phyloP scores from a whole-genome alignment of 1,284 basidiomycete species.

The Vanrija sp. region DNA sequence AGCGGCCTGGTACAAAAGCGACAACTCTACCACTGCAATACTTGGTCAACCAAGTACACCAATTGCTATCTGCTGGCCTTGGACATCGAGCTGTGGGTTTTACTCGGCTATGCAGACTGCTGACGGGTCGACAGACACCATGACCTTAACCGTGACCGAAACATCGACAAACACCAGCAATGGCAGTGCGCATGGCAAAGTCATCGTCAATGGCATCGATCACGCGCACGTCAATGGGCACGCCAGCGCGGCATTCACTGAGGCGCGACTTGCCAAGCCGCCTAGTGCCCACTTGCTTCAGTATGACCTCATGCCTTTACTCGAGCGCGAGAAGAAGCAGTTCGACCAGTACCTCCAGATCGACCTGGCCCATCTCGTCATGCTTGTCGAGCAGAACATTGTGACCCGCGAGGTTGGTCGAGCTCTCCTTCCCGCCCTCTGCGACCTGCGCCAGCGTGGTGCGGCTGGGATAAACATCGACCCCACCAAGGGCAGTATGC shows the following conservation, averaged over 20 bases:
- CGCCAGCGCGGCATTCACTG: neutral
- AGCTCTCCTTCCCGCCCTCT: conserved; percentile 6
- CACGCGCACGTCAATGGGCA: too few relatives aligned
- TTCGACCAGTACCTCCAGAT: conserved; percentile 7
- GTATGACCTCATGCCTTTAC: neutral
- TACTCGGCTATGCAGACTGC: too few relatives aligned
- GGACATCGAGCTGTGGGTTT: too few relatives aligned
- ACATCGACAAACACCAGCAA: too few relatives aligned
- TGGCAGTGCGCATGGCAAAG: too few relatives aligned
- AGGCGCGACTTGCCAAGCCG: conserved; percentile 6
- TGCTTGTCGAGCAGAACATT: conserved; percentile 9
- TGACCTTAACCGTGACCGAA: too few relatives aligned
- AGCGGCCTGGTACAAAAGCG: too few relatives aligned
- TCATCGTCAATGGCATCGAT: too few relatives aligned
- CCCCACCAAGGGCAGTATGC: conserved; percentile 3
- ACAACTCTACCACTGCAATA: too few relatives aligned
- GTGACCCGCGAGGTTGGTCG: neutral
- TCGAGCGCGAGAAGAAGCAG: conserved; percentile 5
- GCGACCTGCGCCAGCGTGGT: conserved; percentile 2
- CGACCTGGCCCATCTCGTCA: conserved; percentile 10
- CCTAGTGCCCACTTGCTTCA: conserved; percentile 1
- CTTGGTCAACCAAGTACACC: too few relatives aligned
- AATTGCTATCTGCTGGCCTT: too few relatives aligned
- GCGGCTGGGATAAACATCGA: conserved; percentile 1
- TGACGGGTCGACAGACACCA: too few relatives aligned